A percentile compares a stretch with the other conserved stretches of the same genome.
Evolutionary conservation across 345 rosid species (phyloP).

Genomic region (Acer yangbiense): DNA sequence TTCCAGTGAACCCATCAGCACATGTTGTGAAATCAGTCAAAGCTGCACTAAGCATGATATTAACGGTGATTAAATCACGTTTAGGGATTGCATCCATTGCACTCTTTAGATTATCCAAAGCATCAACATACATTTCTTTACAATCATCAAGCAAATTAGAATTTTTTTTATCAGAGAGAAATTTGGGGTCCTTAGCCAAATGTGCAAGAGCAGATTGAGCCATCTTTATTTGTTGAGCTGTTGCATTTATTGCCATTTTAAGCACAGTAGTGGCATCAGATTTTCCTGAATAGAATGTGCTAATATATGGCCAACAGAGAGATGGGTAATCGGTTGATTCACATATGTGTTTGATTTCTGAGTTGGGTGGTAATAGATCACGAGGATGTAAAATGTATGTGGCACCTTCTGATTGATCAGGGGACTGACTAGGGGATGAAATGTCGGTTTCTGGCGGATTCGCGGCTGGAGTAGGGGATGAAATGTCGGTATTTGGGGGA

Average conservation of each 20-base stretch:
- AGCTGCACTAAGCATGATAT: conserved; percentile 51
- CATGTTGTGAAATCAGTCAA: conserved; percentile 46
- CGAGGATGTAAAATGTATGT: neutral
- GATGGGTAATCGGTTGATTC: conserved; percentile 34
- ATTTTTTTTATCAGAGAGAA: neutral
- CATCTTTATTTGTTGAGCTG: conserved; percentile 21
- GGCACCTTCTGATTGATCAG: neutral
- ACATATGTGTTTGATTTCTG: conserved; percentile 38
- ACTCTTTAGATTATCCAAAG: conserved; percentile 38
- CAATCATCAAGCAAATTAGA: conserved; percentile 38
- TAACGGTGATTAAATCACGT: conserved; percentile 42
- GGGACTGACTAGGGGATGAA: neutral
- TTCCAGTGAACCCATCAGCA: conserved; percentile 41
- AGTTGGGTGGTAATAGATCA: conserved; percentile 1
- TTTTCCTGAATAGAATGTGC: conserved; percentile 30
- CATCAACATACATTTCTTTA: conserved; percentile 38
- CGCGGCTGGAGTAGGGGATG: no score
- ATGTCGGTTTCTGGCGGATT: no score
- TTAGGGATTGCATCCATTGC: conserved; percentile 41
- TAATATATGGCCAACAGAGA: conserved; percentile 39
- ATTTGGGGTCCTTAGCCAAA: neutral
- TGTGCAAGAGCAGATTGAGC: conserved; percentile 5
- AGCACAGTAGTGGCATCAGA: conserved; percentile 35
- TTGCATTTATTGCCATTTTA: conserved; percentile 38
- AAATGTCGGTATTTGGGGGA: neutral